Evolutionary conservation across 441 rosid genomes (phyloP).

Genomic region (Populus hybrid): DNA sequence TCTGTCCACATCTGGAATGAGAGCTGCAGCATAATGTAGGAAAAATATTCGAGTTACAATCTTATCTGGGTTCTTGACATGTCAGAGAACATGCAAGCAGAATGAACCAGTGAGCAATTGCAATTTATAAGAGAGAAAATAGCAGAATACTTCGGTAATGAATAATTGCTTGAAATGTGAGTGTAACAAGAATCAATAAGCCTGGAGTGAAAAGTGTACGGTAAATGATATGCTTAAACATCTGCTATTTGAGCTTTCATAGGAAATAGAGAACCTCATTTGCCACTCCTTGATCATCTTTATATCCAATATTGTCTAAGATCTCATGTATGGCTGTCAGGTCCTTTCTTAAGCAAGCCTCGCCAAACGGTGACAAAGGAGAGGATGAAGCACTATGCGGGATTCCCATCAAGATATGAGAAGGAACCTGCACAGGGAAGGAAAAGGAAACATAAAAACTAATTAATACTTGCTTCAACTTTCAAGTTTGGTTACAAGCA

Average conservation of each 20-base stretch:
- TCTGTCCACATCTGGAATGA: slow-evolving; percentile 99
- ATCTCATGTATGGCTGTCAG: slow-evolving; percentile 77
- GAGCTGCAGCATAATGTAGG: slow-evolving; percentile 49
- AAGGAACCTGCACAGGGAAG: slow-evolving; percentile 57
- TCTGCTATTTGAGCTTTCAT: not conserved
- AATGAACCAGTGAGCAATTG: not conserved
- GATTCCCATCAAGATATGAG: slow-evolving; percentile 79
- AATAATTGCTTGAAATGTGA: too few species aligned
- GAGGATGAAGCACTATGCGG: slow-evolving; percentile 52
- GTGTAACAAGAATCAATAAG: not conserved
- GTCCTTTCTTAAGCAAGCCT: slow-evolving; percentile 79
- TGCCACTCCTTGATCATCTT: slow-evolving; percentile 82
- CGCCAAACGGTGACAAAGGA: slow-evolving; percentile 71
- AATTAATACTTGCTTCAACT: not conserved
- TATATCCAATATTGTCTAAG: slow-evolving; percentile 66
- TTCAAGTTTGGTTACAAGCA: not conserved
- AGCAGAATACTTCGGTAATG: not conserved
- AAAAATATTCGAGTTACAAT: slow-evolving; percentile 4
- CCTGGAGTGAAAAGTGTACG: not conserved
- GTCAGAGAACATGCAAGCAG: too few species aligned
- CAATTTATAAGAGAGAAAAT: not conserved
- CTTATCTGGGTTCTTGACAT: not conserved
- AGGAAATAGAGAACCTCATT: slow-evolving; percentile 59
- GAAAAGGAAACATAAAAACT: slow-evolving; percentile 21
- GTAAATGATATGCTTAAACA: not conserved